phyloP scores from a whole-genome alignment of 306 rosid genomes.

The Prunus dulcis region DNA sequence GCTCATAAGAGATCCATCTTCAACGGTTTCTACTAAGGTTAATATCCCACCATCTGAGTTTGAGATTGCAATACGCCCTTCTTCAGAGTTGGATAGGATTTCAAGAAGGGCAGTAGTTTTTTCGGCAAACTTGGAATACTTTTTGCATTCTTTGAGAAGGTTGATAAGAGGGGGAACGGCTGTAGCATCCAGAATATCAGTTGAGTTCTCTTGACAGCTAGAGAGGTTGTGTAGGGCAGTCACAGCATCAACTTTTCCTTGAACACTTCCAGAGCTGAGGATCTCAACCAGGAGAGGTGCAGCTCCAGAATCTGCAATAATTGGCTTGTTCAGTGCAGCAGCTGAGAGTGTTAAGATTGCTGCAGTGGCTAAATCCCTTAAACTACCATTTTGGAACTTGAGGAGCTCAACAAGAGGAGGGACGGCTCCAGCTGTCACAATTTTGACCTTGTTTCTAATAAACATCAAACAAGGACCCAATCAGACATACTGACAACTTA shows the following conservation, averaged over 20 bases:
- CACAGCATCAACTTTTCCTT: constrained; percentile 84
- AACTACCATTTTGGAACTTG: constrained; percentile 51
- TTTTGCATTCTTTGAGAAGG: constrained; percentile 87
- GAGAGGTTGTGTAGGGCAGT: constrained; percentile 80
- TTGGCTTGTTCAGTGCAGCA: constrained; percentile 68
- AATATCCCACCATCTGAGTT: constrained; percentile 64
- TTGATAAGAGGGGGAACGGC: constrained; percentile 76
- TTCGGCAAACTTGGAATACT: constrained; percentile 82
- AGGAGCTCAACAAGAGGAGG: constrained; percentile 83
- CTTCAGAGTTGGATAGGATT: constrained; percentile 64
- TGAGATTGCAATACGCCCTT: constrained; percentile 65
- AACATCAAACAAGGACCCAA: constrained; percentile 30
- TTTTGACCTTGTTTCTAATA: constrained; percentile 79
- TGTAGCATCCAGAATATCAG: constrained; percentile 57
- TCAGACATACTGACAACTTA: constrained; percentile 20
- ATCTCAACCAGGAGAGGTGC: constrained; percentile 80
- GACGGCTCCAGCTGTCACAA: constrained; percentile 72
- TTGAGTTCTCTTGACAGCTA: constrained; percentile 43
- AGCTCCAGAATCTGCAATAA: constrained; percentile 74
- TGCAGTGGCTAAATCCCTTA: constrained; percentile 81
- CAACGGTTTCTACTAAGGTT: constrained; percentile 77
- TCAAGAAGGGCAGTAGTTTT: constrained; percentile 75
- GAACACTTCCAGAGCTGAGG: constrained; percentile 78
- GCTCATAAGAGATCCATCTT: constrained; percentile 83
- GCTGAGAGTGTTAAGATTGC: constrained; percentile 84